Evolutionary conservation across 352 stramenopile genomes (phyloP), one percentile per base, ranked within the genome.

Genomic region (Phytophthora palmivora): DNA sequence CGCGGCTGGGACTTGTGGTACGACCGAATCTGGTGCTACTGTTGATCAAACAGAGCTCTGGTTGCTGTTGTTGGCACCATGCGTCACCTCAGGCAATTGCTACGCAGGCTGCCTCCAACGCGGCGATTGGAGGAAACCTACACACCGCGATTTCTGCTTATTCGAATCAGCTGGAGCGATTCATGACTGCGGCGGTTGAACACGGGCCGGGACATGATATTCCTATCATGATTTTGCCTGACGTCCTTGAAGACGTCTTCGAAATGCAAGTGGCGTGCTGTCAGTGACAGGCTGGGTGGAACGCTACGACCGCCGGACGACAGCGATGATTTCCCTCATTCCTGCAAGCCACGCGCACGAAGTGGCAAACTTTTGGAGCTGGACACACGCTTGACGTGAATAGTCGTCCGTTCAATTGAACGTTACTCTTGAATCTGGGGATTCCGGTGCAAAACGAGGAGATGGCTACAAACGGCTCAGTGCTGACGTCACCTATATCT

Each of bases 381-480:
- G 39, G 14, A 39, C 34, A 16, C 44, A 26, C 16, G 11, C 44
- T 42, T 32, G 18, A 4, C 30, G 12, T 43, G 28, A 39, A 42
- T 43, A 37, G 49, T 41, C 37, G 28, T 9, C 39, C 1, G 28
- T 16, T 19, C 44, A 48, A 48, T 53, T 21, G 26, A 38, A 44
- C 58, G 45, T 34, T 61, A 33, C 41, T 3, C 22, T 61, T 61
- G 49, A 67, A 67, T 67, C 49, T 61, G 39, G 42, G 49, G 42
- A 61, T 61, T 67, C 41, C 58, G 49, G 58, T 67, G 49, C 41
- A 52, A 55, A 55, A 30, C 28, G 33, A 42, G 24, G 24, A 61
- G 15, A 61, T 66, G 39, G 58, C 58, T 66, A 54, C 58, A 60
- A 51, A 64, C 53, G 12, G 39, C 39, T n/a, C n/a, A n/a, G n/a